Conservation (phyloP, 2,329 filamentous ascomycete genomes). For the Saccharata proteae region DNA sequence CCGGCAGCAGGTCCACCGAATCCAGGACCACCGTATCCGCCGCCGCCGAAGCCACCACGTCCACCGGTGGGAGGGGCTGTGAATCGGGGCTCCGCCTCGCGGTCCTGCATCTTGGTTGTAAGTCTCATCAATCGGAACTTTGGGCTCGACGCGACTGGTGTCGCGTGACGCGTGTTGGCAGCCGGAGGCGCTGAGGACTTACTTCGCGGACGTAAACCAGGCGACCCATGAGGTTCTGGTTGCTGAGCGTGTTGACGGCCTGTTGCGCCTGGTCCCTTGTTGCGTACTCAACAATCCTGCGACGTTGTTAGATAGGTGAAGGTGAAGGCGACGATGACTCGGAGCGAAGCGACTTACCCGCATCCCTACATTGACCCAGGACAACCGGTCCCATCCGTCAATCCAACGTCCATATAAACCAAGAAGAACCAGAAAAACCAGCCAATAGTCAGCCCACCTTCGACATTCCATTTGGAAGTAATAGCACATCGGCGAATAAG, state of each 20-base stretch:
- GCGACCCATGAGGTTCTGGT: constrained; percentile 96
- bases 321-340: neutral
- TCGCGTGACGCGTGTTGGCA: neutral
- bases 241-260: constrained; percentile 94
- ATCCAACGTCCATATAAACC: constrained; percentile 82
- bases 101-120: constrained; percentile 54
- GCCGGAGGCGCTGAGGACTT: constrained; percentile 17
- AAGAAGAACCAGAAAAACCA: constrained; percentile 56
- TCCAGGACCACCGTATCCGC: constrained; percentile 29
- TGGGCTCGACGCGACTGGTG: neutral
- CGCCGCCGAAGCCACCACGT: constrained; percentile 39
- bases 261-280: constrained; percentile 98
- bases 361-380: constrained; percentile 93
- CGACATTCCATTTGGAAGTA: constrained; percentile 99
- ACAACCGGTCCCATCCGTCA: constrained; percentile 92
- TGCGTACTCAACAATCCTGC: constrained; percentile 99
- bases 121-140: neutral
- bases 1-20: constrained; percentile 36
- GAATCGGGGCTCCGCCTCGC: constrained; percentile 95
- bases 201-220: constrained; percentile 98
- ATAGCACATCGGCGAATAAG: constrained; percentile 96
- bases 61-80: constrained; percentile 48
- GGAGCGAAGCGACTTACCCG: constrained; percentile 70
- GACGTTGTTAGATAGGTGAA: constrained; percentile 22
- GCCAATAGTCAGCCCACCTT: constrained; percentile 98